Conservation (phyloP, 257 asterid genomes). For the Fraxinus americana region DNA sequence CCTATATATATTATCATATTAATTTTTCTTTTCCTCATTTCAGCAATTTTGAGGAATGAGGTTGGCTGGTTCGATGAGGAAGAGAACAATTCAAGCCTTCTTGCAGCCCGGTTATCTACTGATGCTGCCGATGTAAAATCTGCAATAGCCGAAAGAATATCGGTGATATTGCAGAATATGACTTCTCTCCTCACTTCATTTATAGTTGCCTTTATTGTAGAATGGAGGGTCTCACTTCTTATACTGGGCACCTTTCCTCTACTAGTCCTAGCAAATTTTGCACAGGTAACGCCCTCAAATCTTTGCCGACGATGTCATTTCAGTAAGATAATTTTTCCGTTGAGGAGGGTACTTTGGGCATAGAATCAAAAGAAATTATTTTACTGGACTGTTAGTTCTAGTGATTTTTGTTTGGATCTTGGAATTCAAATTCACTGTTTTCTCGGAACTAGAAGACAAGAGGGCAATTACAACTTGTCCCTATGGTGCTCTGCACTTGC, state of each 20-base stretch:
- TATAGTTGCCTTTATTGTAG: constrained; percentile 90
- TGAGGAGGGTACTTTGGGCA: neutral
- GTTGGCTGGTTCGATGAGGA: constrained; percentile 99
- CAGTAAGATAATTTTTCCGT: neutral
- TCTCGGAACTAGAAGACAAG: constrained; percentile 49
- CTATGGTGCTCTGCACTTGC: constrained; percentile 55
- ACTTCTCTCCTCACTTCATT: constrained; percentile 96
- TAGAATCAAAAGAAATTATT: neutral
- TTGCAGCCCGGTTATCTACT: constrained; percentile 83
- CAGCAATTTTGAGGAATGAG: constrained; percentile 96
- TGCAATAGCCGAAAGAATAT: constrained; percentile 96
- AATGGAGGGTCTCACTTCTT: constrained; percentile 95
- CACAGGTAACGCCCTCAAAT: constrained; percentile 71
- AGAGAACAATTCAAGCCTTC: constrained; percentile 89
- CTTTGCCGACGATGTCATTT: neutral
- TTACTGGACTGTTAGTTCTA: neutral
- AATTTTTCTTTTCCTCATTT: neutral
- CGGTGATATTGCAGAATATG: constrained; percentile 94
- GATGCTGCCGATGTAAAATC: constrained; percentile 99
- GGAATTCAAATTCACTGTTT: constrained; percentile 41
- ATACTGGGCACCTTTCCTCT: constrained; percentile 92
- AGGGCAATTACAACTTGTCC: constrained; percentile 40
- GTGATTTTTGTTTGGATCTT: constrained; percentile 35
- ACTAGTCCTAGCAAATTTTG: constrained; percentile 94
- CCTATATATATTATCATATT: neutral